A percentile compares a stretch with the other conserved stretches of the same genome.
Evolutionary conservation across 2,329 filamentous ascomycete genomes (phyloP).

Genomic region (Colletotrichum zoysiae): DNA sequence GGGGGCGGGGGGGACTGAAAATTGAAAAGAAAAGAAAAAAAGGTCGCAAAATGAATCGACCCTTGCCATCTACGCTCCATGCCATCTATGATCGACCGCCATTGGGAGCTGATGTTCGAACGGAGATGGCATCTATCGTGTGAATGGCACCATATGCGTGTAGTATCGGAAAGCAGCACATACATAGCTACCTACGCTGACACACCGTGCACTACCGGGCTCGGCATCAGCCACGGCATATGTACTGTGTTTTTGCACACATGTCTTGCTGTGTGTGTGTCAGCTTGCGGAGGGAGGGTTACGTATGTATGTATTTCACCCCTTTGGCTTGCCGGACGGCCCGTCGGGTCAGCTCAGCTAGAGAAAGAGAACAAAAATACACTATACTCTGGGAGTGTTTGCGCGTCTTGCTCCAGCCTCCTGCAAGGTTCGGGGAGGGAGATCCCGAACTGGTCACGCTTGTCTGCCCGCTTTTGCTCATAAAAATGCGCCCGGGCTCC

Average conservation of each 20-base stretch:
- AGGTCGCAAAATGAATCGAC: conserved; percentile 5
- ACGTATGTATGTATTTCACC: too few relatives aligned
- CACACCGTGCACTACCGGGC: background rate
- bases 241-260: too few relatives aligned
- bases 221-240: too few relatives aligned
- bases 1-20: too few relatives aligned
- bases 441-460: conserved; percentile 19
- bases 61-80: conserved; percentile 4
- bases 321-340: conserved; percentile 17
- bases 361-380: background rate
- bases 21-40: background rate
- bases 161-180: background rate
- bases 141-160: too few relatives aligned
- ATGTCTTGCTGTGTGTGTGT: too few relatives aligned
- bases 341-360: conserved; percentile 14
- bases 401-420: background rate
- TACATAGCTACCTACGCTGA: background rate
- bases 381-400: background rate
- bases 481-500: too few relatives aligned
- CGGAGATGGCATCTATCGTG: background rate
- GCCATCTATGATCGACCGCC: conserved; percentile 8
- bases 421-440: conserved; percentile 21
- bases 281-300: too few relatives aligned
- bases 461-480: background rate
- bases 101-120: conserved; percentile 17